These are phyloP conservation scores for Coniochaeta prunicola DNA, from an alignment of 2,329 filamentous ascomycete species.

Conservation along the genomic window DNA sequence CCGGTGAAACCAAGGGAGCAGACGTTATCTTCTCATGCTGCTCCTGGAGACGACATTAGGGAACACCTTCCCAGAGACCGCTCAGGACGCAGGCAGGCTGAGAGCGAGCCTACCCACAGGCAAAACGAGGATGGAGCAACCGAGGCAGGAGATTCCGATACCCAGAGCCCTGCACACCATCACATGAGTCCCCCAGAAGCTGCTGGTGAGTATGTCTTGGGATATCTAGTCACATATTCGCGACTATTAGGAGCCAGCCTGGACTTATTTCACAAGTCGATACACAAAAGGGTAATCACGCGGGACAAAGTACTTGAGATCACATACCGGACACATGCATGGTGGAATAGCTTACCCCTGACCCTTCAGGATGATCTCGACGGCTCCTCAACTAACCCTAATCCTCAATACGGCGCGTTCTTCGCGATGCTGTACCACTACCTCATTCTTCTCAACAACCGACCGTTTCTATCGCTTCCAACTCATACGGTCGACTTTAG, in stretches of 20 bases:
- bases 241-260: slow-evolving; percentile 13
- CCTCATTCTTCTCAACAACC: slow-evolving; percentile 22
- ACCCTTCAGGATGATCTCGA: slow-evolving; percentile 9
- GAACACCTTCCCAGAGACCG: slow-evolving; percentile 9
- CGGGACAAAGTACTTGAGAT: slow-evolving; percentile 13
- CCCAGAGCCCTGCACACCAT: slow-evolving; percentile 6
- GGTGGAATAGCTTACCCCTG: slow-evolving; percentile 18
- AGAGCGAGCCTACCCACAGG: not conserved
- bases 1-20: slow-evolving; percentile 6
- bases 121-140: not conserved
- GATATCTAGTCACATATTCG: slow-evolving; percentile 14
- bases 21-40: not conserved
- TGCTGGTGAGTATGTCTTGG: slow-evolving; percentile 8
- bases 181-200: slow-evolving; percentile 6
- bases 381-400: not conserved
- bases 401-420: slow-evolving; percentile 11
- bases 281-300: slow-evolving; percentile 14
- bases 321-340: slow-evolving; percentile 12
- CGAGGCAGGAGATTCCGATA: not conserved
- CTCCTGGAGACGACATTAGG: slow-evolving; percentile 4
- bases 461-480: slow-evolving; percentile 26
- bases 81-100: not conserved
- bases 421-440: slow-evolving; percentile 24
- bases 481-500: slow-evolving; percentile 18
- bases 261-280: slow-evolving; percentile 16